phyloP scores from a whole-genome alignment of 31 red algal species.

The Asparagopsis taxiformis region DNA sequence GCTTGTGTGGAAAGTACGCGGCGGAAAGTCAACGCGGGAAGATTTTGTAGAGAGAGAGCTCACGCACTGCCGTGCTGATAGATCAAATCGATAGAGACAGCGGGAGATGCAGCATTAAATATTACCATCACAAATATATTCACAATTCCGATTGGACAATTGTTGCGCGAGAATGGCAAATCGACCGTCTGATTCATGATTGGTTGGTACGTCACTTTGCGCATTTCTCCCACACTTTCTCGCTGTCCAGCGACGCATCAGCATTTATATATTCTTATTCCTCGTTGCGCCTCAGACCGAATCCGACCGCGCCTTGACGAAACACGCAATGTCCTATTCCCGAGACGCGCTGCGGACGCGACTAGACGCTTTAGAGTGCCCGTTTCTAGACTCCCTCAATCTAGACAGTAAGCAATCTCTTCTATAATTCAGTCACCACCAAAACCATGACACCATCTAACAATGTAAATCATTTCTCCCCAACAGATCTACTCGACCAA shows the following conservation, averaged over 20 bases:
- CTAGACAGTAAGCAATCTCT: not conserved
- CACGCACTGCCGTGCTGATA: too few relatives aligned
- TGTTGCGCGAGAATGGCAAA: too few relatives aligned
- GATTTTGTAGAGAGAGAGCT: not conserved
- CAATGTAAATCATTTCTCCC: not conserved
- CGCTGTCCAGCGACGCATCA: too few relatives aligned
- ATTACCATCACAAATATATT: too few relatives aligned
- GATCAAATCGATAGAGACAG: too few relatives aligned
- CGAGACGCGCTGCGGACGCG: constrained; percentile 23
- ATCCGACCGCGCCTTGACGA: not conserved
- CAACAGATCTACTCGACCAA: constrained; percentile 17
- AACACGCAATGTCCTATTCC: constrained; percentile 24
- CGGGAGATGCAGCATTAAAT: too few relatives aligned
- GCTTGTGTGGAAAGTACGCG: not conserved
- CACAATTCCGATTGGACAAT: too few relatives aligned
- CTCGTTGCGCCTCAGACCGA: too few relatives aligned
- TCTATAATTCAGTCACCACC: not conserved
- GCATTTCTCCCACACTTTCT: too few relatives aligned
- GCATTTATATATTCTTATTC: too few relatives aligned
- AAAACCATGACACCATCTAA: not conserved
- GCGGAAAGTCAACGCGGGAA: not conserved
- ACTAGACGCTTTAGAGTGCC: constrained; percentile 35
- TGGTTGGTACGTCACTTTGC: too few relatives aligned
- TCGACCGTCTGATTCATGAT: too few relatives aligned
- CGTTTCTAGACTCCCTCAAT: constrained; percentile 16